Percentiles rank a stretch among this genome's conserved stretches.
Evolutionary conservation across 2,329 filamentous ascomycete species (phyloP).

Genomic region (Ceratocystis eucalypticola): DNA sequence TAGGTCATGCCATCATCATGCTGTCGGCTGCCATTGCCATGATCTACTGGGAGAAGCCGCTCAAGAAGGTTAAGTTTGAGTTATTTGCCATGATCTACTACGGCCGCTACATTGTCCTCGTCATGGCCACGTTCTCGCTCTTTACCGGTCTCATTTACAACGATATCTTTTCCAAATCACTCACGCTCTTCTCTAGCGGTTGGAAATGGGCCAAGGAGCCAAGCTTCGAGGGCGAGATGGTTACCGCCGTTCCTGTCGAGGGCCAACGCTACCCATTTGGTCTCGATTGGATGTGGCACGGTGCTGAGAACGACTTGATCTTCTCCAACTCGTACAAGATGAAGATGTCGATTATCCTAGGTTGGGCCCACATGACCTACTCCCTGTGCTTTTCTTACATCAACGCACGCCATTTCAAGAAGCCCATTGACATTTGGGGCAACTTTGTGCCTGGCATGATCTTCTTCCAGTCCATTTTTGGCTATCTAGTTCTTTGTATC

Average conservation of each 20-base stretch:
- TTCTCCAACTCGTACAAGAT: constrained; percentile 99
- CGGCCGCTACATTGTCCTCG: constrained; percentile 92
- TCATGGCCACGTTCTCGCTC: constrained; percentile 96
- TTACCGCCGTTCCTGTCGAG: constrained; percentile 54
- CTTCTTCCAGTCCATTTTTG: constrained; percentile 98
- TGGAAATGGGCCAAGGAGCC: constrained; percentile 67
- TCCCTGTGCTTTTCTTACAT: constrained; percentile 84
- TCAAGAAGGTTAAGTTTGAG: constrained; percentile 88
- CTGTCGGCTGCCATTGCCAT: constrained; percentile 68
- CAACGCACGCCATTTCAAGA: constrained; percentile 91
- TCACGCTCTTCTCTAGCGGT: constrained; percentile 77
- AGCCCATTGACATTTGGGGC: constrained; percentile 87
- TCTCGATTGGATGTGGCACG: constrained; percentile 93
- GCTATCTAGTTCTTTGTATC: constrained; percentile 86
- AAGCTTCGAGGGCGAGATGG: constrained; percentile 41
- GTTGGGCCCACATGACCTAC: constrained; percentile 98
- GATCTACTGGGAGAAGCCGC: constrained; percentile 90
- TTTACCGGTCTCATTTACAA: constrained; percentile 98
- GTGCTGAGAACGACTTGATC: constrained; percentile 82
- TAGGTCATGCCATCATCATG: constrained; percentile 89
- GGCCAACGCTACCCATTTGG: constrained; percentile 89
- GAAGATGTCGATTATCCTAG: constrained; percentile 96
- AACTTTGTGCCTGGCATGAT: constrained; percentile 98
- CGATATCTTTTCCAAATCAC: constrained; percentile 86
- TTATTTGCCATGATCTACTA: constrained; percentile 98